These are phyloP conservation scores for Hypoxylon perforatum DNA, from an alignment of 495 filamentous ascomycete species.

Conservation along the genomic window DNA sequence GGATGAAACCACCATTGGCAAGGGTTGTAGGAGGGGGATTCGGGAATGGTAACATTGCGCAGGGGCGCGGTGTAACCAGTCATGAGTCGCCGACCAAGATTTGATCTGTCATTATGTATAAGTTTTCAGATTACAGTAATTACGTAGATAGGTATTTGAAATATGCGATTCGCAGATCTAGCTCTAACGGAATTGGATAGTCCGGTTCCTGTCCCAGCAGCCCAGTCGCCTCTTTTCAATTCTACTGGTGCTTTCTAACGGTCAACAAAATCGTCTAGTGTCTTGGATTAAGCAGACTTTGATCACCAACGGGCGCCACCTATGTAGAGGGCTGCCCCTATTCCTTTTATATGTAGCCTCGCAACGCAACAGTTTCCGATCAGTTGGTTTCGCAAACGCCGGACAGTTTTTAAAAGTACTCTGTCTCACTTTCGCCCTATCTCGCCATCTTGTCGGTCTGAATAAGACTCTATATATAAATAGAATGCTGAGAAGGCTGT, in stretches of 20 bases:
- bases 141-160: background rate
- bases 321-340: background rate
- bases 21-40: slow-evolving; percentile 12
- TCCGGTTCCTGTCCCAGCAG: too few relatives aligned
- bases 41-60: slow-evolving; percentile 32
- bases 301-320: too few relatives aligned
- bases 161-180: background rate
- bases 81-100: slow-evolving; percentile 28
- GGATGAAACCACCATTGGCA: slow-evolving; percentile 15
- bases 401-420: background rate
- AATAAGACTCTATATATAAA: slow-evolving; percentile 1
- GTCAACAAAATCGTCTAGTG: too few relatives aligned
- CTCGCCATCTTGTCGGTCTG: background rate
- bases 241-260: too few relatives aligned
- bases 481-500: slow-evolving; percentile 2
- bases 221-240: too few relatives aligned
- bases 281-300: background rate
- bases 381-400: slow-evolving; percentile 5
- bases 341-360: slow-evolving; percentile 15
- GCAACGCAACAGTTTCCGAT: background rate
- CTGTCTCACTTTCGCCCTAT: background rate
- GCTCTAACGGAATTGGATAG: background rate
- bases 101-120: background rate
- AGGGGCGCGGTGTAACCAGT: slow-evolving; percentile 16
- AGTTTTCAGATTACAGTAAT: slow-evolving; percentile 18